Evolutionary conservation across 208 protist species (phyloP).

Genomic region (Crithidia sp.): DNA sequence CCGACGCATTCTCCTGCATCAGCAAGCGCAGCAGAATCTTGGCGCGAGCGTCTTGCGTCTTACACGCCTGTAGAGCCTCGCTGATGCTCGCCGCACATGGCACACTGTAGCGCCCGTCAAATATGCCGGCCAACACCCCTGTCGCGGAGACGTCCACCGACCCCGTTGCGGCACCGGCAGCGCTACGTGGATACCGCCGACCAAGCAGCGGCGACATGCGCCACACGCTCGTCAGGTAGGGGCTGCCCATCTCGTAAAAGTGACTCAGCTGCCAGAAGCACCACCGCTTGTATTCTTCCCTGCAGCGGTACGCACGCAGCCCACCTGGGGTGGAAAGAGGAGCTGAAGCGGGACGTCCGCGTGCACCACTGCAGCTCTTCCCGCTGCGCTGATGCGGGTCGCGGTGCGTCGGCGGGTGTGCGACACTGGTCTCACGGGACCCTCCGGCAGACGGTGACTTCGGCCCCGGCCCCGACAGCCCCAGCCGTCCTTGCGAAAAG

Average conservation of each 20-base stretch:
- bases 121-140: constrained; percentile 4
- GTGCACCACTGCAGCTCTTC: background rate
- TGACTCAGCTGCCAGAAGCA: constrained; percentile 47
- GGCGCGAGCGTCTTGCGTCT: constrained; percentile 6
- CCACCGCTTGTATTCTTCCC: constrained; percentile 37
- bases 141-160: constrained; percentile 1
- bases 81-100: constrained; percentile 25
- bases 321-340: constrained; percentile 18
- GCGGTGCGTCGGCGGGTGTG: background rate
- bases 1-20: constrained; percentile 16
- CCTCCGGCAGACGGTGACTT: background rate
- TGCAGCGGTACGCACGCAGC: constrained; percentile 32
- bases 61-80: background rate
- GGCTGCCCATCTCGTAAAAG: constrained; percentile 41
- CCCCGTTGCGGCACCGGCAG: background rate
- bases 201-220: constrained; percentile 4
- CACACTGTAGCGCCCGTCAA: constrained; percentile 35
- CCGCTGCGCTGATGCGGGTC: background rate
- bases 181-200: background rate
- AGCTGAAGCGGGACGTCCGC: background rate
- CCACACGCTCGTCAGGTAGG: constrained; percentile 50
- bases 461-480: background rate
- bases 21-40: constrained; percentile 22
- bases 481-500: constrained; percentile 6
- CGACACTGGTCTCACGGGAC: background rate